Conservation (phyloP, 148 eudicot genomes). For the Polygonum aviculare region DNA sequence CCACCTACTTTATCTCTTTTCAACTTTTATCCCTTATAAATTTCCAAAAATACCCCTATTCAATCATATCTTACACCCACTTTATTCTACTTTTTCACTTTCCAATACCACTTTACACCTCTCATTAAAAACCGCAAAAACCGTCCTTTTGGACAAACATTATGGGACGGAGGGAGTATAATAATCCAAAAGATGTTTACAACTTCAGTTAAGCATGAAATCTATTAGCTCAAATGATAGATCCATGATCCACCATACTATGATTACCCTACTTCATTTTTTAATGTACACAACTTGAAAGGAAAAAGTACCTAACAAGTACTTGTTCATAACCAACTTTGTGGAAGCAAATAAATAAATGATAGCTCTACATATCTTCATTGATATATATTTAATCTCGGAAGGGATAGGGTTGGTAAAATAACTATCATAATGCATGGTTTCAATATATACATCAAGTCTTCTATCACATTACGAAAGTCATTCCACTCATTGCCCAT, state of each 20-base stretch:
- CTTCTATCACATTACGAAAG: not conserved
- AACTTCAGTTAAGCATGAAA: not conserved
- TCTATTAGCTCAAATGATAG: not conserved
- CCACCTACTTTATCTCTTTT: no score
- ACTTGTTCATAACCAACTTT: not conserved
- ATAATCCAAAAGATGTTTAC: not conserved
- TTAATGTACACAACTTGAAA: not conserved
- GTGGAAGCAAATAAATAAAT: not conserved
- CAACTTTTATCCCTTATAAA: no score
- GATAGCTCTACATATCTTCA: not conserved
- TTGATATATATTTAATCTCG: not conserved
- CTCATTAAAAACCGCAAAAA: no score
- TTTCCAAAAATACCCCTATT: no score
- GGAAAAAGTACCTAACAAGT: constrained; percentile 1
- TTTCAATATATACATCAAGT: not conserved
- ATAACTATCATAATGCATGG: not conserved
- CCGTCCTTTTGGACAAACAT: no score
- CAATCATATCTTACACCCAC: no score
- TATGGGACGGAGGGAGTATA: no score
- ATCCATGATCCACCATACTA: not conserved
- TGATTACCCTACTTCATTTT: not conserved
- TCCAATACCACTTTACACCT: no score
- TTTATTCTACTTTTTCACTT: no score
- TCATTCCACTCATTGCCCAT: not conserved
- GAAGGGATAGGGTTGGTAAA: not conserved